Base-by-base conservation (phyloP, 2,329 filamentous ascomycete species). In the Ambrosiella xylebori region DNA sequence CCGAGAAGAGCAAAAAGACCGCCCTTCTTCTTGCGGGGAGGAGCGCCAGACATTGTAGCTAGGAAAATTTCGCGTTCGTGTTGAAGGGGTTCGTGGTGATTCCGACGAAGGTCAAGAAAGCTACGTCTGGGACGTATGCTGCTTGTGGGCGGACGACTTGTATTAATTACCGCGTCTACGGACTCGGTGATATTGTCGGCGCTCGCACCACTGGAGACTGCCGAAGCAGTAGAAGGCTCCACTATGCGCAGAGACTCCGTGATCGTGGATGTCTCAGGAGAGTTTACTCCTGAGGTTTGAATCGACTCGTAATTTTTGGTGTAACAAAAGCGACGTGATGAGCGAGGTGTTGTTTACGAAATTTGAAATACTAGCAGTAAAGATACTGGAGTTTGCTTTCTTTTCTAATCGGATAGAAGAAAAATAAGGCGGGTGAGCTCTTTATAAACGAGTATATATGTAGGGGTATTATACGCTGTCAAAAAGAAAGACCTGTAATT, bases 1-100 rank as follows among this genome's bases (percentile, higher is more conserved):
- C 77, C 80, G 60, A 88, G 73, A 57, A 87, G 76, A 27, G 78
- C 72, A 40, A 81, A 68, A 51, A 82, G 68, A n/a, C 77, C 76
- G 60, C 75, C 73, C 57, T 71, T 74, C 66, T 74, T 75, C 67
- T 77, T 78, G 69, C 79, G 80, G 68, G 72, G 73, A 2, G 57
- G 44, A 65, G 75, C 76, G 59, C 74, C 70, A 53, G 59, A 56
- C 59, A 61, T 61, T 12, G 59, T 58, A 38, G 59, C 59, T 44
- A 61, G 56, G n/a, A 61, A 58, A 12, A 61, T 56, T 45, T 58
- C 59, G 38, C 59, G 59, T 52, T 61, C 59, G 56, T 57, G 40
- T 51, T 47, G 50, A 15, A 53, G 36, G 37, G 41, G 59, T 39
- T 53, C 45, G 45, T 57, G 45, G 47, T 57, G 45, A 57, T 73